Base-by-base conservation (phyloP, 768 basidiomycete genomes). In the Trametes cinnabarina region DNA sequence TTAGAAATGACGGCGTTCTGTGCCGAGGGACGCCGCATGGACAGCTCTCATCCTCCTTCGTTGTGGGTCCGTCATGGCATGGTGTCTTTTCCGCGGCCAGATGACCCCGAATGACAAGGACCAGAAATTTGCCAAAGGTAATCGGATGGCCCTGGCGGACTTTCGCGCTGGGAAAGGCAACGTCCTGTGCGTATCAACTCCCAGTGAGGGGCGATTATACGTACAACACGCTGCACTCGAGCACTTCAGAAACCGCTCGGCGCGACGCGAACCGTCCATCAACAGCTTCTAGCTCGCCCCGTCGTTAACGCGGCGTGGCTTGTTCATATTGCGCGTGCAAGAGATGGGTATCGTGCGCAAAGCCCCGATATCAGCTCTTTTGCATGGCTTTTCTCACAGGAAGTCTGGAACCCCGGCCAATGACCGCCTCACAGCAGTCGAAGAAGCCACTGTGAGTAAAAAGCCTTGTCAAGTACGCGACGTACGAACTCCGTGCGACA, bases 201-300 rank as follows among this genome's bases (percentile, higher is more conserved):
- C 37, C 50, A 50, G 14, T 19, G 28, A 22, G 14, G 41, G 49
- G 23, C 50, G 49, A 52, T 39, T 51, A 41, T 61, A 61, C 59
- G 59, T 61, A 61, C 59, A 51, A 41, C 43, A 42, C 50, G 54
- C 59, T 25, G 54, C 46, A 46, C 42, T 22, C 35, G 41, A 37
- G 37, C 46, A 48, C 20, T 19, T 19, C 25, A 25, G 55, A 43
- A 52, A 30, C 49, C 60, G 32, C 50, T 46, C 50, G 50, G 60
- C 60, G 60, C 60, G 54, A 55, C 54, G 43, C 35, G 28, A 22
- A 57, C n/a, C 60, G 55, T 61, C 60, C 60, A 61, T 61, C 60
- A 61, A 28, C 19, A 37, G 60, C 60, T 61, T 61, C 60, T 61
- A 61, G 60, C 55, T 56, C 60, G 55, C 46, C 20, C 41, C 55